phyloP scores from a whole-genome alignment of 257 asterid genomes.

The Buddleja alternifolia region DNA sequence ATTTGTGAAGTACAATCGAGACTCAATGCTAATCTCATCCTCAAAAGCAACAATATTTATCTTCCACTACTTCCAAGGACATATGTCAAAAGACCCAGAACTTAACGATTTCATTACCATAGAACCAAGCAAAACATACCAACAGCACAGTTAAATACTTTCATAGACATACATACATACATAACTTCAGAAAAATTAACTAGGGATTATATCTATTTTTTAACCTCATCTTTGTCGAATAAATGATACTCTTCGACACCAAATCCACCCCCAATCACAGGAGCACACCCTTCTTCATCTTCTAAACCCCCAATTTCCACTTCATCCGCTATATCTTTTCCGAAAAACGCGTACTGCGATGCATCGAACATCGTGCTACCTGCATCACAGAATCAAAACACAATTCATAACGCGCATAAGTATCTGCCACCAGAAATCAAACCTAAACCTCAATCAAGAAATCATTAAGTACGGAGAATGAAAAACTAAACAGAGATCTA shows the following conservation, averaged over 20 bases:
- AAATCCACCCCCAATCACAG: slow-evolving; percentile 48
- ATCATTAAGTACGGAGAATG: not conserved
- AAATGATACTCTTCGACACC: slow-evolving; percentile 78
- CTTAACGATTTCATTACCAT: not conserved
- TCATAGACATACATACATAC: slow-evolving; percentile 14
- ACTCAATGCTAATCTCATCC: slow-evolving; percentile 12
- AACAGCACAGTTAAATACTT: slow-evolving; percentile 3
- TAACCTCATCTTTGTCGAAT: slow-evolving; percentile 88
- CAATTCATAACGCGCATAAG: slow-evolving; percentile 11
- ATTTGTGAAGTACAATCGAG: not conserved
- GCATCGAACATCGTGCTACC: slow-evolving; percentile 76
- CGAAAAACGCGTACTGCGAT: slow-evolving; percentile 83
- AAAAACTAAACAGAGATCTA: slow-evolving; percentile 16
- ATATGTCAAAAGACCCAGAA: not conserved
- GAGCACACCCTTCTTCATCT: slow-evolving; percentile 49
- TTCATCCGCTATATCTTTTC: slow-evolving; percentile 63
- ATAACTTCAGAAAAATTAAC: not conserved
- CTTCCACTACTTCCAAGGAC: not conserved
- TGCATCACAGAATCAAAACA: slow-evolving; percentile 38
- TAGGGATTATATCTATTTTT: not conserved
- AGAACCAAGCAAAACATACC: not conserved
- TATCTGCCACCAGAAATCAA: slow-evolving; percentile 22
- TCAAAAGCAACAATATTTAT: slow-evolving; percentile 1
- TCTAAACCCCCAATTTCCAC: slow-evolving; percentile 74
- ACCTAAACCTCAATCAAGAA: not conserved